phyloP scores from a whole-genome alignment of 306 rosid species.

The Boehmeria nivea region DNA sequence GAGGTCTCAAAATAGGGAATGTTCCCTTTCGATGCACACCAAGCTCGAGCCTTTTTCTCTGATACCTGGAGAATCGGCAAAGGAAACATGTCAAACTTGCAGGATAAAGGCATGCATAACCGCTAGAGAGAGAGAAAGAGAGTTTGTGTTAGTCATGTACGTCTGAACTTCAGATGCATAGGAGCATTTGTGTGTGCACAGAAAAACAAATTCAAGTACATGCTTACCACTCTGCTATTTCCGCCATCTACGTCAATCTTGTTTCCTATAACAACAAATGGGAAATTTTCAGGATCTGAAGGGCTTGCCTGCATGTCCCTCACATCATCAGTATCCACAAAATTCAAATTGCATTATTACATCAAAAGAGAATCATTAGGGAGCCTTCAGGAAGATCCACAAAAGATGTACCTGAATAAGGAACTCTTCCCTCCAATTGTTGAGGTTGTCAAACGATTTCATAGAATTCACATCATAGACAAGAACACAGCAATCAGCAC shows the following conservation, averaged over 20 bases:
- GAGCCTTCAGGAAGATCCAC: background rate
- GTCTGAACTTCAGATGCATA: too few species aligned
- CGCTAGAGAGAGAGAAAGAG: background rate
- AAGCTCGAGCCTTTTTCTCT: conserved; percentile 94
- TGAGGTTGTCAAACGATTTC: conserved; percentile 97
- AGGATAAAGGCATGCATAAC: background rate
- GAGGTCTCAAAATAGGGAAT: conserved; percentile 98
- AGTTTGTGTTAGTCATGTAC: too few species aligned
- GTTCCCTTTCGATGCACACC: conserved; percentile 99
- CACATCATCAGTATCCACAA: conserved; percentile 10
- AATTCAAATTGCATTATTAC: background rate
- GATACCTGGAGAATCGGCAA: conserved; percentile 56
- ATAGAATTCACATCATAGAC: conserved; percentile 94
- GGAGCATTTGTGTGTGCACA: background rate
- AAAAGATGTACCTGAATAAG: conserved; percentile 66
- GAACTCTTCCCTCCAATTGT: conserved; percentile 98
- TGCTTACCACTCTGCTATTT: conserved; percentile 89
- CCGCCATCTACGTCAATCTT: conserved; percentile 96
- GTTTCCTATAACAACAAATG: conserved; percentile 96
- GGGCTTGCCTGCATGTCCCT: conserved; percentile 81
- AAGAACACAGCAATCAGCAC: conserved; percentile 99
- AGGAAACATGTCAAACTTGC: background rate
- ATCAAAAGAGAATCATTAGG: too few species aligned
- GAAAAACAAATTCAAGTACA: background rate
- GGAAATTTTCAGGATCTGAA: conserved; percentile 97